phyloP scores from a whole-genome alignment of 345 rosid species.

The Clarkia xantiana region DNA sequence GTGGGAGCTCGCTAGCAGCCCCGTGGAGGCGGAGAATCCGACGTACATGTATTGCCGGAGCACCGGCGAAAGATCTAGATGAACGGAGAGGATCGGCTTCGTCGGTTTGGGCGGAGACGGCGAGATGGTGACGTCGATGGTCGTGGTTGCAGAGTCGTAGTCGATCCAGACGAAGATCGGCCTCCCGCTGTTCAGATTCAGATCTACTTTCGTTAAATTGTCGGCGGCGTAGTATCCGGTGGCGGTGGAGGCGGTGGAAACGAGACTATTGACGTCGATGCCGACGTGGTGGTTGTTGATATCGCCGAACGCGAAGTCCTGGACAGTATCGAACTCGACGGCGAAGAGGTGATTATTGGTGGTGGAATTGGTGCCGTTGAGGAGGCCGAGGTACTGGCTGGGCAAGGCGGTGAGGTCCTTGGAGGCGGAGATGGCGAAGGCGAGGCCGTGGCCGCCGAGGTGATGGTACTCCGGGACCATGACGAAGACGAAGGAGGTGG shows the following conservation, averaged over 20 bases:
- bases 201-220: constrained; percentile 14
- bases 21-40: constrained; percentile 79
- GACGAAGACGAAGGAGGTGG: constrained; percentile 56
- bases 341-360: constrained; percentile 50
- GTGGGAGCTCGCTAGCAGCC: constrained; percentile 63
- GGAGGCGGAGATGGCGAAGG: constrained; percentile 46
- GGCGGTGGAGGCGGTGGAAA: constrained; percentile 24
- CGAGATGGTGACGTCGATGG: constrained; percentile 45
- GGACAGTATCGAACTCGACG: constrained; percentile 66
- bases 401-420: constrained; percentile 29
- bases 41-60: constrained; percentile 49
- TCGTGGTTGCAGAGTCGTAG: constrained; percentile 34
- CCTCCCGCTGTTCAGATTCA: constrained; percentile 44
- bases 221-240: constrained; percentile 31
- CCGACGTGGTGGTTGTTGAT: constrained; percentile 71
- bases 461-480: constrained; percentile 46
- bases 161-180: constrained; percentile 67
- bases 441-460: constrained; percentile 80
- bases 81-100: constrained; percentile 42
- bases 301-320: constrained; percentile 59
- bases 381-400: constrained; percentile 66
- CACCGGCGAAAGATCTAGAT: constrained; percentile 40
- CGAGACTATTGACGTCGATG: constrained; percentile 51
- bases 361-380: constrained; percentile 37
- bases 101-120: constrained; percentile 45